These are phyloP conservation scores for Skeletonema grethae DNA, from an alignment of 108 stramenopile genomes.

Conservation along the genomic window DNA sequence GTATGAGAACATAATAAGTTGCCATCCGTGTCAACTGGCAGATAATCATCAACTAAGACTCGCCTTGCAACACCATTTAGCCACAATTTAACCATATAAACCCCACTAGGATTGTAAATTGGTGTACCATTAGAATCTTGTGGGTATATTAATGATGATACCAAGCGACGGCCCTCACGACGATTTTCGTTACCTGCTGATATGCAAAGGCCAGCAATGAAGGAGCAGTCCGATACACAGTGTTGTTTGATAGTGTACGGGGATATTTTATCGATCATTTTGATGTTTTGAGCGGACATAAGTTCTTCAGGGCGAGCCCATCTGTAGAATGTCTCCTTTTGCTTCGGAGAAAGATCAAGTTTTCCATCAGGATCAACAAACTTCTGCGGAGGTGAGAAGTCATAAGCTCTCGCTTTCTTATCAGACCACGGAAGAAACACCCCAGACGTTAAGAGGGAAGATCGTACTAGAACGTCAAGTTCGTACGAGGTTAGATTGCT, in stretches of 20 bases:
- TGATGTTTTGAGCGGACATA: conserved; percentile 13
- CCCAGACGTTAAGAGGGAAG: conserved; percentile 62
- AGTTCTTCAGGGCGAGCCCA: conserved; percentile 82
- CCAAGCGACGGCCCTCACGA: conserved; percentile 54
- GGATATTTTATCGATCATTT: conserved; percentile 59
- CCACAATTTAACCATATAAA: conserved; percentile 94
- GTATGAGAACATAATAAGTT: conserved; percentile 83
- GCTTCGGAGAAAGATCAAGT: conserved; percentile 60
- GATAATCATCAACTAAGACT: conserved; percentile 89
- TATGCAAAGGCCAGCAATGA: conserved; percentile 90
- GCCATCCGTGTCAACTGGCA: conserved; percentile 78
- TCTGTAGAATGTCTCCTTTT: conserved; percentile 56
- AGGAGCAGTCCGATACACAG: conserved; percentile 91
- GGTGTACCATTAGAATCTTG: conserved; percentile 70
- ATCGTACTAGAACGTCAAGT: conserved; percentile 61
- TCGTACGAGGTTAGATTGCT: conserved; percentile 56
- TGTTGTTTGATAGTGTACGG: conserved; percentile 82
- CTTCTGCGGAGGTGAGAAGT: conserved; percentile 28
- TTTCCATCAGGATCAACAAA: conserved; percentile 66
- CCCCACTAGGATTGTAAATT: conserved; percentile 85
- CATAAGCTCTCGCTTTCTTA: conserved; percentile 53
- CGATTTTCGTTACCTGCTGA: conserved; percentile 84
- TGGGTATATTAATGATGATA: conserved; percentile 80
- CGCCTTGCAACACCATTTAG: conserved; percentile 88
- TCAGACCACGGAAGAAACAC: conserved; percentile 81